Base-by-base conservation (phyloP, 2,329 filamentous ascomycete species). In the Verticillium isaacii region DNA sequence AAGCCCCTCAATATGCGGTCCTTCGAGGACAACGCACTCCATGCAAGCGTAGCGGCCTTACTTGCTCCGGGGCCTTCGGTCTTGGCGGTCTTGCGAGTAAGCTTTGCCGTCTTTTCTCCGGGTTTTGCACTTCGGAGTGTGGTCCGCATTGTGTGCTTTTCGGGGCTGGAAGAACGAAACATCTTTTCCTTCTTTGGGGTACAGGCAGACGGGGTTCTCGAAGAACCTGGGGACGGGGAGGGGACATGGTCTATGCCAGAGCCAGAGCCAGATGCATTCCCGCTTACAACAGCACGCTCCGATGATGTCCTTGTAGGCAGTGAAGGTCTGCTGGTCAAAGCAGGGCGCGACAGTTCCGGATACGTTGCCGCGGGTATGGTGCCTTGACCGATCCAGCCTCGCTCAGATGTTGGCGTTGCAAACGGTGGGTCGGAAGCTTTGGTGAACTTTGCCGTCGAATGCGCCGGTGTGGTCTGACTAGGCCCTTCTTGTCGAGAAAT, bases 301-400 rank as follows among this genome's bases (percentile, higher is more conserved):
- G 82, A 84, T 59, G 81, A 84, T 70, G 78, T 80, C 73, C 79
- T 82, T 60, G 73, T 76, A n/a, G 85, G 82, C 50, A 84, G 72
- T 1, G 82, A 80, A 32, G 86, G 84, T 29, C 90, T 81, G 57
- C 82, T 77, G 14, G 87, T 81, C 11, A 86, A 76, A 14, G 77
- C 70, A 14, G 90, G 90, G 61, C 88, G 86, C n/a, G 90, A 89
- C n/a, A 96, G 80, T 67, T 96, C 89, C 5, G 87, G 84, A 71
- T 96, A 96, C 63, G 83, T 88, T 57, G 93, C 85, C 8, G 91
- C 89, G 56, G 91, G 92, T 65, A 97, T 89, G 1, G 91, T 95
- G 14, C 92, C 91, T 65, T 89, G 84, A 50, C 91, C 93, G 69
- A 96, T 89, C 81, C 86, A 93, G 3, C 85, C 87, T 65, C 77